These are phyloP conservation scores for Eimeria necatrix DNA, from an alignment of 169 alveolate genomes.

Conservation along the genomic window DNA sequence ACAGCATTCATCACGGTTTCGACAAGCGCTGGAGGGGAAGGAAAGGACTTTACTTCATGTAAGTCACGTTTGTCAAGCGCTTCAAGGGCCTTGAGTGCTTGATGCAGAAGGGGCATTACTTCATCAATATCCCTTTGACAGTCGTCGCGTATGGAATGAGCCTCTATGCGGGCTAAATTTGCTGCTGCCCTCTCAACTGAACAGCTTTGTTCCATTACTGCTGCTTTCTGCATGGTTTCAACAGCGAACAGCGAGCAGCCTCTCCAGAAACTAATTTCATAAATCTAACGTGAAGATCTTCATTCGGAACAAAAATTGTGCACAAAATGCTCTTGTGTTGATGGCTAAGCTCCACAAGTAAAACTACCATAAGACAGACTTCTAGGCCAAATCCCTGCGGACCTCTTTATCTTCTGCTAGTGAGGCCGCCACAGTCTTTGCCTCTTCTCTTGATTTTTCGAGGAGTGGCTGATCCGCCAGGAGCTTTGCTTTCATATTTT, in stretches of 20 bases:
- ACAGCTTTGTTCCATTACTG: constrained; percentile 77
- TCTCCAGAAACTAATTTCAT: no score
- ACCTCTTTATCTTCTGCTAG: constrained; percentile 84
- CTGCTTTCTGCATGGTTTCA: constrained; percentile 71
- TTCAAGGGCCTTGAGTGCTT: constrained; percentile 94
- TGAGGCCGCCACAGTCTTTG: constrained; percentile 31
- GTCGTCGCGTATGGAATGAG: constrained; percentile 62
- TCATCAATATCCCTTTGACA: constrained; percentile 91
- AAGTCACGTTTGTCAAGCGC: constrained; percentile 93
- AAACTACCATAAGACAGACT: no score
- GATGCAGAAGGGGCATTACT: constrained; percentile 93
- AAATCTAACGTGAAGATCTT: no score
- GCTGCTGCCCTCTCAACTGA: constrained; percentile 78
- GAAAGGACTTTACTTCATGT: constrained; percentile 93
- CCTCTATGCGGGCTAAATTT: constrained; percentile 37
- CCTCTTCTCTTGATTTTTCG: constrained; percentile 88
- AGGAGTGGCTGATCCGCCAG: constrained; percentile 90
- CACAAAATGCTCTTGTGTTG: no score
- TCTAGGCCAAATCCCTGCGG: constrained; percentile 61
- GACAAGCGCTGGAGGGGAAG: constrained; percentile 94
- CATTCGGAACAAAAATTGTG: no score
- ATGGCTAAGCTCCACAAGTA: no score
- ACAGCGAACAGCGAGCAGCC: not conserved
- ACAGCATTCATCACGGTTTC: constrained; percentile 92
- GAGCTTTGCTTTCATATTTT: constrained; percentile 90